Evolutionary conservation across 179 eudicot species (phyloP).

Genomic region (Heliamphora pulchella): DNA sequence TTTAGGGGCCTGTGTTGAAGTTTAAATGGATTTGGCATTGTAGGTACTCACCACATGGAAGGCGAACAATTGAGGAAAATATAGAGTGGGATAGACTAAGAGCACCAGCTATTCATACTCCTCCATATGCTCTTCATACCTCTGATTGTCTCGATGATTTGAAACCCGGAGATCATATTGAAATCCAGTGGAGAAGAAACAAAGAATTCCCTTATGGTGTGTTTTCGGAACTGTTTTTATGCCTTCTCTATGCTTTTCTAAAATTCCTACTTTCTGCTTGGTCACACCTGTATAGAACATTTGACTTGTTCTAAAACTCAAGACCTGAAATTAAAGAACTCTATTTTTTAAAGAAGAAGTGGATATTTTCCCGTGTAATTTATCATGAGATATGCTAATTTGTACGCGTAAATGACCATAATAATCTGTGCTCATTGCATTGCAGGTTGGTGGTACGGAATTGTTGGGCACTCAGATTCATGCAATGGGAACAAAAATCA

Average conservation of each 20-base stretch:
- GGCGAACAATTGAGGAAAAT: constrained; percentile 54
- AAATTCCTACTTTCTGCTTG: background rate
- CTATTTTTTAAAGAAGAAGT: background rate
- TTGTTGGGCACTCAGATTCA: constrained; percentile 69
- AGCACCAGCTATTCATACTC: constrained; percentile 56
- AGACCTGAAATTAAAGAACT: background rate
- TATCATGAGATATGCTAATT: background rate
- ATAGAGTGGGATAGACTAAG: constrained; percentile 68
- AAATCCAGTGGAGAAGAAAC: constrained; percentile 84
- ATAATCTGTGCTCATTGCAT: constrained; percentile 4
- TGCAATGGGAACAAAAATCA: constrained; percentile 37
- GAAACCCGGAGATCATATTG: constrained; percentile 69
- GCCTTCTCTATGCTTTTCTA: background rate
- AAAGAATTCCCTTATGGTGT: constrained; percentile 62
- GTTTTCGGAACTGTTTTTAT: constrained; percentile 7
- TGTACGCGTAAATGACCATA: background rate
- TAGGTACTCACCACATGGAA: constrained; percentile 61
- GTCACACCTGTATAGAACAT: background rate
- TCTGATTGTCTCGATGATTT: constrained; percentile 59
- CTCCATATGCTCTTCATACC: constrained; percentile 53
- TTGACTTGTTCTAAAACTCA: background rate
- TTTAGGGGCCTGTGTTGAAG: background rate
- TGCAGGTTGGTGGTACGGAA: constrained; percentile 96
- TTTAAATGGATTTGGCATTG: constrained; percentile 10
- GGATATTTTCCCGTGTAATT: background rate